Base-by-base conservation (phyloP, 495 filamentous ascomycete genomes). In the Ramalina peruviana region DNA sequence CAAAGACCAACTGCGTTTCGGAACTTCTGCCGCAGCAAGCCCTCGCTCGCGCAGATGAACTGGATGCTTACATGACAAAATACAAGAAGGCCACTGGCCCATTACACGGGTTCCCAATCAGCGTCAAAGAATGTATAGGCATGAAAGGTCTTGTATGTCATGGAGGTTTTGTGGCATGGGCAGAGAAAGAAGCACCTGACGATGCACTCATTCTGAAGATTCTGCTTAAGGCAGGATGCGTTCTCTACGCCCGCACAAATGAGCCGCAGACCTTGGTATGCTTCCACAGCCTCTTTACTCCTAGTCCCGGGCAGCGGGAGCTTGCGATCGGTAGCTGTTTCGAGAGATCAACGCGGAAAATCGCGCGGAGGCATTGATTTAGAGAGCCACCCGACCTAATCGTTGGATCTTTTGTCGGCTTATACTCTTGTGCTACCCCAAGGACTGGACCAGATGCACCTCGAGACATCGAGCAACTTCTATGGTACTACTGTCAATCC, bases 71-170 rank as follows among this genome's bases (percentile, higher is more conserved):
- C 45, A 51, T 75, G 5, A 52, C 54, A 6, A 58, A 57, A 27
- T 66, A 65, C 4, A 64, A 67, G 0, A 68, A 67, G 41, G 63
- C 70, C 5, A 53, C 75, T 15, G 82, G 82, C 0, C 81, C 80
- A 3, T 63, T 86, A 0, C 82, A 86, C 51, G 82, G 82, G 16
- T 51, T 86, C 7, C 82, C 82, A 0, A 76, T 85, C 21, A 79
- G 73, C 20, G 69, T 84, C 10, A 86, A 86, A 61, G 82, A 85
- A 58, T 69, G 78, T 48, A 69, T 83, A 47, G 68, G 68, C 25
- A 72, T 86, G 23, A 67, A 78, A 54, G 79, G 71, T 3, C 62
- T 76, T 7, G 68, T 68, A 46, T 30, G 63, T 4, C 73, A 76
- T 55, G 70, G 62, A 1, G 72, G 68, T 11, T 78, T 67, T 53